A percentile compares a stretch with the other conserved stretches of the same genome.
Conservation (phyloP, 371 early-diverging fungal genomes). For the Mucor circinelloides region DNA sequence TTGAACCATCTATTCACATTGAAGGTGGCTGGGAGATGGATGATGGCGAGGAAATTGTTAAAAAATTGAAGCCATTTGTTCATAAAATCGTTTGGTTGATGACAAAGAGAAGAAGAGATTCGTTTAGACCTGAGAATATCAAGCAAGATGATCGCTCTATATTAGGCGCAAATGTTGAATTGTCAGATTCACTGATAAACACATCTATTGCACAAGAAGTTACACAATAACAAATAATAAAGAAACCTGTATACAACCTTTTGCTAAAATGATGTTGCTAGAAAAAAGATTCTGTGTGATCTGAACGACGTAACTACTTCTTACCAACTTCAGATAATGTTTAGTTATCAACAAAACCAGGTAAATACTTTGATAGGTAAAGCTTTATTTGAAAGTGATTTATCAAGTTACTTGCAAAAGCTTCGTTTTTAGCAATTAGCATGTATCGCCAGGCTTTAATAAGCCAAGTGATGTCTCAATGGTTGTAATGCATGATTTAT, state of each 20-base stretch:
- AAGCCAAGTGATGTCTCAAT: too few relatives aligned
- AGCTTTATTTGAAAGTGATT: too few relatives aligned
- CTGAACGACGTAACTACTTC: too few relatives aligned
- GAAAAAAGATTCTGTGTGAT: too few relatives aligned
- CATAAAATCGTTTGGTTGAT: slow-evolving; percentile 47
- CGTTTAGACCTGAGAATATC: slow-evolving; percentile 27
- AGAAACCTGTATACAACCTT: background rate
- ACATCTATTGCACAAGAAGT: slow-evolving; percentile 44
- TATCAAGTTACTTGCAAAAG: too few relatives aligned
- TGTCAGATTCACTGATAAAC: slow-evolving; percentile 41
- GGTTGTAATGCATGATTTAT: too few relatives aligned
- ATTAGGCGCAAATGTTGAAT: slow-evolving; percentile 42
- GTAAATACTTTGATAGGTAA: too few relatives aligned
- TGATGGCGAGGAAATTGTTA: slow-evolving; percentile 53
- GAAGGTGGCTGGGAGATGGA: slow-evolving; percentile 59
- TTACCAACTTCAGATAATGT: too few relatives aligned
- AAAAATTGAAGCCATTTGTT: slow-evolving; percentile 41
- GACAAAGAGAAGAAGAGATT: slow-evolving; percentile 38
- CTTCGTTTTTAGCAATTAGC: too few relatives aligned
- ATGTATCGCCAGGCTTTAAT: too few relatives aligned
- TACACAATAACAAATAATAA: background rate
- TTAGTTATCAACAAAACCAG: too few relatives aligned
- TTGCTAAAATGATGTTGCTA: too few relatives aligned
- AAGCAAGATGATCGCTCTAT: slow-evolving; percentile 36
- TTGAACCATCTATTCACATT: slow-evolving; percentile 49